Evolutionary conservation across 2,329 filamentous ascomycete genomes (phyloP), one percentile per base, ranked within the genome.

Genomic region (Knoxdaviesia capensis): DNA sequence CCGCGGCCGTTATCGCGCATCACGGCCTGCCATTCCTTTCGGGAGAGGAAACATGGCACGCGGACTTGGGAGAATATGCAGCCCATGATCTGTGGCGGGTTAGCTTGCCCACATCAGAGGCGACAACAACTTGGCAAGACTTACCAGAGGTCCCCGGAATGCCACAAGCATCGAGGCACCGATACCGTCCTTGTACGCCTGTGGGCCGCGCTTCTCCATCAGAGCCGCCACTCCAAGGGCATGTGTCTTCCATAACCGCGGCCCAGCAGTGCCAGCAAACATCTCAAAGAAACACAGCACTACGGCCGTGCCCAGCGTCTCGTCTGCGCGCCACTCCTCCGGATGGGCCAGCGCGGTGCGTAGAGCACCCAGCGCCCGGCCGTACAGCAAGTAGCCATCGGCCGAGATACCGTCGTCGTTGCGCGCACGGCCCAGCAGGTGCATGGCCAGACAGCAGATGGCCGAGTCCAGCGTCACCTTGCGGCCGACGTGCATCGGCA

Each of bases 221-320:
- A 63, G 48, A n/a, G 49, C 51, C 6, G 54, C 52, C 39, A 62
- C 57, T 28, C 59, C 60, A 32, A 50, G 52, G 7, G 59, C 58
- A 46, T 64, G 61, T 41, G 57, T 53, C 45, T 60, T 51, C 59
- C 60, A 63, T 34, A 54, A 58, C 33, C 53, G 49, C 5, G 58
- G 44, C 32, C 53, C 48, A 29, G 47, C 49, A 6, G 60, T 64
- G n/a, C 59, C 61, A 5, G 60, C 59, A 49, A 63, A 63, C n/a
- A 62, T 57, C 55, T 62, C 61, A 33, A 56, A 62, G 10, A 60
- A 49, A 42, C 59, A 59, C 36, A 63, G 48, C 35, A 64, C 47
- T 48, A 63, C 60, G 38, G 59, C 54, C 2, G 64, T 51, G 41
- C 58, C 62, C 30, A 62, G 48, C n/a, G 60, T 64, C 49, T 63